These are phyloP conservation scores for Vickermania spadyakhi DNA, from an alignment of 208 protist genomes.

Conservation along the genomic window DNA sequence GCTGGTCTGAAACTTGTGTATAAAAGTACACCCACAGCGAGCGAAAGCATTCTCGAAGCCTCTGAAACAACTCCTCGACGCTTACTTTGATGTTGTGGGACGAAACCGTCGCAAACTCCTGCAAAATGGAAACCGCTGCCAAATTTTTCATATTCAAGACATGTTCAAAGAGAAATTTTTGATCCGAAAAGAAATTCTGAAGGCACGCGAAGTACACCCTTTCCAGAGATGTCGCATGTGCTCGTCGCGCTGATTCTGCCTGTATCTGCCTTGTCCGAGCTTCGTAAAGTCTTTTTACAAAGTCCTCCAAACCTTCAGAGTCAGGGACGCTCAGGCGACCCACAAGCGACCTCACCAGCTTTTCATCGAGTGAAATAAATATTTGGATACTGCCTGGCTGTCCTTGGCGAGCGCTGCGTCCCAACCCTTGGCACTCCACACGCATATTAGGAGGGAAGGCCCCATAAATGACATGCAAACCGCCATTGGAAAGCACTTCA, in stretches of 20 bases:
- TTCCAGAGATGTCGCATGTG: neutral
- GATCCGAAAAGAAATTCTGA: neutral
- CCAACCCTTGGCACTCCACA: constrained; percentile 5
- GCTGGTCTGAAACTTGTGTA: neutral
- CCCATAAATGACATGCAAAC: constrained; percentile 3
- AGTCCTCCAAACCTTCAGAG: neutral
- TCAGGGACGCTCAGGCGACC: neutral
- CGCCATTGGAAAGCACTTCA: constrained; percentile 1
- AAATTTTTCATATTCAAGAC: neutral
- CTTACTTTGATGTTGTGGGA: neutral
- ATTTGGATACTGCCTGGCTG: constrained; percentile 1
- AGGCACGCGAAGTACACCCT: neutral
- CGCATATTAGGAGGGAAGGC: constrained; percentile 2
- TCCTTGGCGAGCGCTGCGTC: constrained; percentile 4
- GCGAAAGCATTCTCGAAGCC: neutral
- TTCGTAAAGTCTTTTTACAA: neutral
- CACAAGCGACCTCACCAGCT: neutral
- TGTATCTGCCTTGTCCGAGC: neutral
- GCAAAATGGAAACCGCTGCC: neutral
- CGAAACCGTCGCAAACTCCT: neutral
- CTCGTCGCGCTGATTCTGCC: neutral
- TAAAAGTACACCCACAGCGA: neutral
- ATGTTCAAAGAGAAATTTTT: neutral
- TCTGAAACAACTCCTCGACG: neutral
- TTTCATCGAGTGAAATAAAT: neutral